Evolutionary conservation across 2,329 filamentous ascomycete genomes (phyloP), one percentile per base, ranked within the genome.

Genomic region (Phaeosphaeriaceae sp.): DNA sequence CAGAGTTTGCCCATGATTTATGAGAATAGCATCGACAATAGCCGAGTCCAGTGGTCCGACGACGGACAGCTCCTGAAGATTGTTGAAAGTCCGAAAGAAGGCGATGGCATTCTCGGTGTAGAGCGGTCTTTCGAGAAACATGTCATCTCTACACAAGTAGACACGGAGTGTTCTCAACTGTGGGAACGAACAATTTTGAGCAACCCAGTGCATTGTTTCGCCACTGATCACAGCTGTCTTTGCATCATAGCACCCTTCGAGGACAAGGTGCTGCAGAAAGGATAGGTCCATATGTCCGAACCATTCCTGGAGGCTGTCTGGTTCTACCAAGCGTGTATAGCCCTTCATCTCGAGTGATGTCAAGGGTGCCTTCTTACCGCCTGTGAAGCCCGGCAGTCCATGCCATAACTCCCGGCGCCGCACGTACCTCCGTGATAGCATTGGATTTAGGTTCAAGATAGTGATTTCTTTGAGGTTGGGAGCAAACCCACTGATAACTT

Each of bases 391-490:
- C 56, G 56, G 64, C n/a, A 69, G 66, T 54, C 66, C 56, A 58
- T 62, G 54, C 66, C 60, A 69, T 33, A 42, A 36, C 22, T 57
- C 54, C 45, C 42, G 40, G 6, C 7, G n/a, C 44, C 51, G 50
- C 40, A 11, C 7, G 33, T 57, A 48, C 13, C 31, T 24, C 4
- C 13, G n/a, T 25, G 51, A 44, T 22, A 46, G 27, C 1, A 13
- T 21, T 46, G 56, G 51, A 7, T 20, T 2, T 15, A 61, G 15
- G 41, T 46, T 24, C 44, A 63, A 33, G 52, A 62, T 46, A 17
- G 20, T 54, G 24, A 68, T 52, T 27, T 68, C 60, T 53, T 66
- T 65, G 25, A 68, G 65, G 27, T 64, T 67, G 17, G 67, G 63
- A 53, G 65, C 67, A 58, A 68, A 60, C 31, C 62, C 58, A 56